Evolutionary conservation across 1,284 basidiomycete species (phyloP).

Genomic region (Coniophora puteana): DNA sequence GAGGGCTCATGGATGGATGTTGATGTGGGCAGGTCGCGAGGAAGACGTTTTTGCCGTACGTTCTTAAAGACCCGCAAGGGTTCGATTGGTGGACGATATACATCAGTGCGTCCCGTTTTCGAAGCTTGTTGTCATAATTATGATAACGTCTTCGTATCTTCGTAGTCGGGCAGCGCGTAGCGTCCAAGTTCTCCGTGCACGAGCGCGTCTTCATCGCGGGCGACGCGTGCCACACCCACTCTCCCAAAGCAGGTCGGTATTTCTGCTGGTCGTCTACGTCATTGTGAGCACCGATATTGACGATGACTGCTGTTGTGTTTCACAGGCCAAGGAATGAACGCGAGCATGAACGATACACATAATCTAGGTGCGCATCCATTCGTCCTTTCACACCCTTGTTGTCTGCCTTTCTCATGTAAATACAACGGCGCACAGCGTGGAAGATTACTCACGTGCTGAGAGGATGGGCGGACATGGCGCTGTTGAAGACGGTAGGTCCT

Average conservation of each 20-base stretch:
- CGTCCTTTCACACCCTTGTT: constrained; percentile 1
- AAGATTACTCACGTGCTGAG: constrained; percentile 72
- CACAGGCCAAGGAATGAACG: constrained; percentile 61
- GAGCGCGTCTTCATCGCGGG: constrained; percentile 81
- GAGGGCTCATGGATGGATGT: constrained; percentile 1
- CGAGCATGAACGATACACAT: constrained; percentile 81
- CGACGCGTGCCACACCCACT: constrained; percentile 83
- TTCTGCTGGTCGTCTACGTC: too few relatives aligned
- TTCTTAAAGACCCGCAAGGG: constrained; percentile 48
- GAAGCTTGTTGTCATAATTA: not conserved
- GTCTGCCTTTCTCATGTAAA: not conserved
- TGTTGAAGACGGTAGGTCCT: constrained; percentile 67
- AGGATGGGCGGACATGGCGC: constrained; percentile 60
- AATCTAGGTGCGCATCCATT: constrained; percentile 52
- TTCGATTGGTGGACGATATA: constrained; percentile 85
- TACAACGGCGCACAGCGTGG: constrained; percentile 47
- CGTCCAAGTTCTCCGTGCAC: constrained; percentile 59
- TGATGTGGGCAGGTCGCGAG: constrained; percentile 44
- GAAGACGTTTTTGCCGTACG: constrained; percentile 67
- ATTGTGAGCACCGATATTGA: too few relatives aligned
- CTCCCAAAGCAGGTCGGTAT: constrained; percentile 62
- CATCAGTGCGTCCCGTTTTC: constrained; percentile 41
- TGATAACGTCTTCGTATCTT: not conserved
- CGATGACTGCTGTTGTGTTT: constrained; percentile 4
- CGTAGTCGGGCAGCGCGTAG: constrained; percentile 71